Conservation (phyloP, 2,329 filamentous ascomycete genomes). For the Fusarium odoratissimum region DNA sequence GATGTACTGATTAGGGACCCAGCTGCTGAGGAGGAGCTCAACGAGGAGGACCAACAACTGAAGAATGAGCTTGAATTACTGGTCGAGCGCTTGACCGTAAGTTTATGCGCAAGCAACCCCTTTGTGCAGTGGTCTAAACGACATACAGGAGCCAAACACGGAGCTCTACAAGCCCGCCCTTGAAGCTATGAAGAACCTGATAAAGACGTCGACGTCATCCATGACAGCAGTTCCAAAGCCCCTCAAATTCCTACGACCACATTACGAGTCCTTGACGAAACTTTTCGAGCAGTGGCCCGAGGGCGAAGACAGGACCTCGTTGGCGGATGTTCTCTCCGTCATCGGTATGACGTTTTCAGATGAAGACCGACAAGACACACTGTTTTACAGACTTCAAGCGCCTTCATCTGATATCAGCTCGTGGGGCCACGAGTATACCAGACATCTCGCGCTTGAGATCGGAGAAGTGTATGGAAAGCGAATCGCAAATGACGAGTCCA, state of each 20-base stretch:
- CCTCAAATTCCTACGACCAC: constrained; percentile 95
- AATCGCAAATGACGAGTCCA: constrained; percentile 84
- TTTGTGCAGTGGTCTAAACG: constrained; percentile 24
- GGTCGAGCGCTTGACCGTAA: constrained; percentile 90
- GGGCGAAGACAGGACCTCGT: constrained; percentile 85
- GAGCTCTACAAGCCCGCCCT: constrained; percentile 91
- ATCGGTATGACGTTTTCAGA: constrained; percentile 99
- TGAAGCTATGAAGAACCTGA: constrained; percentile 97
- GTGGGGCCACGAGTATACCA: constrained; percentile 98
- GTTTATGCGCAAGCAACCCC: constrained; percentile 24
- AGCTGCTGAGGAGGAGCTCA: constrained; percentile 83
- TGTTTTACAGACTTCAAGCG: constrained; percentile 93
- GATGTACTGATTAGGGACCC: constrained; percentile 37
- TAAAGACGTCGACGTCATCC: constrained; percentile 98
- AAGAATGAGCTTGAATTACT: constrained; percentile 99
- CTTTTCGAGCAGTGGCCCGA: constrained; percentile 90
- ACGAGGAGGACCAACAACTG: constrained; percentile 96
- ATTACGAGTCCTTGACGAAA: constrained; percentile 90
- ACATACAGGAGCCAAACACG: constrained; percentile 79
- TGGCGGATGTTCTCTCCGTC: constrained; percentile 96
- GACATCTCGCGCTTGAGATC: constrained; percentile 94
- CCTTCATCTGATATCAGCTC: constrained; percentile 93
- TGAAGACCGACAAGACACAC: constrained; percentile 92
- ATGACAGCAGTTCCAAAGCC: constrained; percentile 99
- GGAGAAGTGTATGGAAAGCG: constrained; percentile 93